Percentiles rank a stretch among this genome's conserved stretches.
Evolutionary conservation across 805 yeast species (phyloP).

Genomic region (Lachancea fermentati): DNA sequence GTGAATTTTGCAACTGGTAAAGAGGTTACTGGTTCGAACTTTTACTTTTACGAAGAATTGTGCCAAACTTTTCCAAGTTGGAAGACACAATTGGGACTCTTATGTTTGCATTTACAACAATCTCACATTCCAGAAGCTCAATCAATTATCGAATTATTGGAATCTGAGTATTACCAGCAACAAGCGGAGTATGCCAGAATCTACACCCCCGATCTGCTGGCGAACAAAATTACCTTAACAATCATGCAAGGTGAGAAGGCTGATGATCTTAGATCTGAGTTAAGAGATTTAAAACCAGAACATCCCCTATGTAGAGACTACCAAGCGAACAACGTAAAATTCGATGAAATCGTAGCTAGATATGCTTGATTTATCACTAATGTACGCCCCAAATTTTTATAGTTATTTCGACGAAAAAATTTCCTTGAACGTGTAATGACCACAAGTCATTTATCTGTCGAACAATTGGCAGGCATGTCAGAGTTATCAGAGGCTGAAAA

Average conservation of each 20-base stretch:
- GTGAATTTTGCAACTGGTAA: slow-evolving; percentile 39
- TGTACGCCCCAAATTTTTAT: neutral
- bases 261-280: slow-evolving; percentile 40
- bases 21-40: slow-evolving; percentile 36
- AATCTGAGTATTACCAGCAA: slow-evolving; percentile 38
- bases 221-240: slow-evolving; percentile 60
- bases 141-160: slow-evolving; percentile 48
- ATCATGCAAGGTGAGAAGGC: slow-evolving; percentile 47
- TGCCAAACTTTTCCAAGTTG: slow-evolving; percentile 50
- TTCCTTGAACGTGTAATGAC: neutral
- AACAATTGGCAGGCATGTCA: slow-evolving; percentile 30
- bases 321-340: slow-evolving; percentile 54
- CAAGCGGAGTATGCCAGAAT: slow-evolving; percentile 24
- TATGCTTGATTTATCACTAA: slow-evolving; percentile 31
- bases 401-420: neutral
- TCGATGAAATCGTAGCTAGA: slow-evolving; percentile 64
- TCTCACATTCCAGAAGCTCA: slow-evolving; percentile 78
- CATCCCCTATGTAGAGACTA: slow-evolving; percentile 56
- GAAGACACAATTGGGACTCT: slow-evolving; percentile 54
- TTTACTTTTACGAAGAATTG: slow-evolving; percentile 73
- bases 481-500: slow-evolving; percentile 50
- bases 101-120: slow-evolving; percentile 72
- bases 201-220: slow-evolving; percentile 46
- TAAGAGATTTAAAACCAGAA: slow-evolving; percentile 43
- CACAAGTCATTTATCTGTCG: neutral